Conservation (phyloP, 371 early-diverging fungal genomes). For the Umbelopsis sp. region DNA sequence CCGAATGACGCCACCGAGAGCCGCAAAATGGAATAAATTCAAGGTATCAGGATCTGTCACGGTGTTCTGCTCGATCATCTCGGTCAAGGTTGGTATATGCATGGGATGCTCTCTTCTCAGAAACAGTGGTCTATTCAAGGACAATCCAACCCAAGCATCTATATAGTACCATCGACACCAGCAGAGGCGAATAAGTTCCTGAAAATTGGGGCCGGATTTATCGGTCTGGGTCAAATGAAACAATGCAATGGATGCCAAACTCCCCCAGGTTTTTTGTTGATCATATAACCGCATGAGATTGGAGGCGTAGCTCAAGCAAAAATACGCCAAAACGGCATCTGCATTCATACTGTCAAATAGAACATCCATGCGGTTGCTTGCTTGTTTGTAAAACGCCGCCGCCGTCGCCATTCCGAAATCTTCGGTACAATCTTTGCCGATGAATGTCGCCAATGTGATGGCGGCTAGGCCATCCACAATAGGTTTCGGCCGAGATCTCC, state of each 20-base stretch:
- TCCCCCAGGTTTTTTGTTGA: slow-evolving; percentile 37
- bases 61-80: not conserved
- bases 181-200: slow-evolving; percentile 26
- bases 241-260: slow-evolving; percentile 33
- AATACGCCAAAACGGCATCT: slow-evolving; percentile 30
- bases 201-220: slow-evolving; percentile 7
- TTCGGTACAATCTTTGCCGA: slow-evolving; percentile 25
- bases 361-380: slow-evolving; percentile 35
- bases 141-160: slow-evolving; percentile 52
- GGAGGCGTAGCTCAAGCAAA: slow-evolving; percentile 38
- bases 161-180: slow-evolving; percentile 53
- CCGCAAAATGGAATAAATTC: slow-evolving; percentile 32
- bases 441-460: slow-evolving; percentile 33
- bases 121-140: slow-evolving; percentile 39
- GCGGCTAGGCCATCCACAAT: slow-evolving; percentile 37
- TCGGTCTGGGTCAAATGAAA: slow-evolving; percentile 25
- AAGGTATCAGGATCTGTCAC: not conserved
- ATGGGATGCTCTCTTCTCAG: slow-evolving; percentile 18
- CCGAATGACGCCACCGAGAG: slow-evolving; percentile 18
- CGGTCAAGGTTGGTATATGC: not conserved
- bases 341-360: slow-evolving; percentile 30
- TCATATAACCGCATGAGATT: slow-evolving; percentile 35
- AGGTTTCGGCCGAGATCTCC: slow-evolving; percentile 29
- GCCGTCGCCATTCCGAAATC: slow-evolving; percentile 29
- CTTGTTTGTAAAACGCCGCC: slow-evolving; percentile 35